Percentiles rank a stretch among this genome's conserved stretches.
Conservation (phyloP, 208 protist genomes). For the Leishmania tarentolae region DNA sequence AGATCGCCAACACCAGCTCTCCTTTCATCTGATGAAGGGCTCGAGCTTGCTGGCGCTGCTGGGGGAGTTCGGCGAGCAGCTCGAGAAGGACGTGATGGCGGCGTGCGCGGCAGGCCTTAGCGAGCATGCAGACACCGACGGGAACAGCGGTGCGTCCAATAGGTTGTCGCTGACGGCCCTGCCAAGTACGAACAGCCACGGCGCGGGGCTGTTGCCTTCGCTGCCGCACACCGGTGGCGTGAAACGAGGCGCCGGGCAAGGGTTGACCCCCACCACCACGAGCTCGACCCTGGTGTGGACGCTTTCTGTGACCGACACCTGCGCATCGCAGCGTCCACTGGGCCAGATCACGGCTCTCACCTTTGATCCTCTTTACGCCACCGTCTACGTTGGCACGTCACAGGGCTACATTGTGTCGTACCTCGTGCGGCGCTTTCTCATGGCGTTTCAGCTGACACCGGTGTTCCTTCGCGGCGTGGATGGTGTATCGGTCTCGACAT, state of each 20-base stretch:
- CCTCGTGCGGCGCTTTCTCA: conserved; percentile 64
- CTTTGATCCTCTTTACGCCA: conserved; percentile 63
- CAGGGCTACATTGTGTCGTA: conserved; percentile 74
- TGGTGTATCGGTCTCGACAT: conserved; percentile 35
- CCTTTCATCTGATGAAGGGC: conserved; percentile 71
- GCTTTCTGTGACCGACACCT: conserved; percentile 21
- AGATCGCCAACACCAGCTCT: conserved; percentile 47
- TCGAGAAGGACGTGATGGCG: conserved; percentile 32
- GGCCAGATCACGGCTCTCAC: conserved; percentile 50
- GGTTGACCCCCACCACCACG: background rate
- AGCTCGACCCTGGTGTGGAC: conserved; percentile 35
- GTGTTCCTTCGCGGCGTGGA: conserved; percentile 33
- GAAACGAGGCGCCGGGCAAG: background rate
- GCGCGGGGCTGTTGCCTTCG: background rate
- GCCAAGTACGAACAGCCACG: background rate
- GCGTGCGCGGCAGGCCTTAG: background rate
- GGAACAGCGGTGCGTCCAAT: too few relatives aligned
- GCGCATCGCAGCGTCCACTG: conserved; percentile 27
- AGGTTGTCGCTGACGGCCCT: background rate
- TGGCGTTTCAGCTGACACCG: conserved; percentile 63
- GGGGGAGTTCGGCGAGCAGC: conserved; percentile 56
- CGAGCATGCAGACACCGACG: background rate
- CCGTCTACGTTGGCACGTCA: conserved; percentile 72
- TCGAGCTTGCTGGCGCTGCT: conserved; percentile 50
- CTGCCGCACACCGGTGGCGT: background rate